Evolutionary conservation across 1,139 yeast genomes (phyloP), one percentile per base, ranked within the genome.

Genomic region (Meyerozyma carpophila): DNA sequence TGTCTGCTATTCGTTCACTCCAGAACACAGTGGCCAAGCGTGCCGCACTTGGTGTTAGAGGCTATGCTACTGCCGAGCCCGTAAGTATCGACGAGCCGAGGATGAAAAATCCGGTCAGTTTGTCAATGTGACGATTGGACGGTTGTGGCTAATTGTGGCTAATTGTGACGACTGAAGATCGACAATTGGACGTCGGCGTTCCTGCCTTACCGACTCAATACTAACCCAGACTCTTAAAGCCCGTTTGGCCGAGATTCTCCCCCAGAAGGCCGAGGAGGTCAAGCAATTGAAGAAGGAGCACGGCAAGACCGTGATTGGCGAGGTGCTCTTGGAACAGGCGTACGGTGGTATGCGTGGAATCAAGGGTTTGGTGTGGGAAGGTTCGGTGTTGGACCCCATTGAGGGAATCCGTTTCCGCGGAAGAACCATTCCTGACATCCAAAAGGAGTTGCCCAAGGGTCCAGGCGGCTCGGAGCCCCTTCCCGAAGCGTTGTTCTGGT

Each of bases 311-410:
- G 93, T 79, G 49, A 89, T 94, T 60, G 98, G 96, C 58, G 96
- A 93, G 74, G 95, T 91, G 55, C 76, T 83, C 54, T 79, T 93
- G 56, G 96, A 89, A 72, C 98, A 93, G 76, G 96, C 96, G 44
- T 93, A 93, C 74, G 98, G 98, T 79, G 98, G 98, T 81, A 89
- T 88, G 96, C 84, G 97, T 75, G 97, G 97, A 70, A 87, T 91
- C 75, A 88, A 88, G 74, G 96, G 96, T 62, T 79, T 93, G 59
- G 97, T 93, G 50, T 93, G 98, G 98, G 98, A 93, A 79, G 98
- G 98, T 61, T 91, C 98, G 46, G 98, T 93, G 46, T 79, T 93
- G 68, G 98, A 93, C 73, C 95, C 98, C 57, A 85, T 85, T 56
- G 98, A 93, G 74, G 98, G 98, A 64, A 93, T 93, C 68, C 84